Percentiles rank a stretch among this genome's conserved stretches.
Evolutionary conservation across 176 grass and related monocot genomes (phyloP).

Genomic region (Musa itinerans): DNA sequence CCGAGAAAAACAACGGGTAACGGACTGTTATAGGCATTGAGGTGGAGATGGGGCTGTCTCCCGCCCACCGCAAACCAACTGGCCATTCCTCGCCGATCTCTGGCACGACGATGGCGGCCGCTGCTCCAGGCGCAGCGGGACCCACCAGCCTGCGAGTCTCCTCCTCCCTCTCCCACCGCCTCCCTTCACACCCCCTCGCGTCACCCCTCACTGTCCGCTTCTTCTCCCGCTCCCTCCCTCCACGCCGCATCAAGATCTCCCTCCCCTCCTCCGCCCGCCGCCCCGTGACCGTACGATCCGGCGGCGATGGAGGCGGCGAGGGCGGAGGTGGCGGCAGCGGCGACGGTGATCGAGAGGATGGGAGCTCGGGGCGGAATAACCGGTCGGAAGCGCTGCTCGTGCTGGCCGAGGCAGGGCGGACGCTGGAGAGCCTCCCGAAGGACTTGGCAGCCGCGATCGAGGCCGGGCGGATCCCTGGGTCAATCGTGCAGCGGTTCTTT

Average conservation of each 20-base stretch:
- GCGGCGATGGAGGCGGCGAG: constrained; percentile 12
- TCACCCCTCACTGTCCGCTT: constrained; percentile 24
- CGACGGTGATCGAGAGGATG: constrained; percentile 20
- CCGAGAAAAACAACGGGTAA: too few relatives aligned
- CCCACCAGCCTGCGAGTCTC: constrained; percentile 14
- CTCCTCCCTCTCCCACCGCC: constrained; percentile 7
- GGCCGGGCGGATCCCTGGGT: constrained; percentile 49
- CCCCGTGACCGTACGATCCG: constrained; percentile 30
- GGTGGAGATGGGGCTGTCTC: background rate
- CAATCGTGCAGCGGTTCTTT: constrained; percentile 58
- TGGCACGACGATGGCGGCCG: constrained; percentile 2
- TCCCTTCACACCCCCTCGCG: background rate
- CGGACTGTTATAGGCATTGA: too few relatives aligned
- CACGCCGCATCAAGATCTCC: constrained; percentile 12
- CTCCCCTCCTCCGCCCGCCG: constrained; percentile 32
- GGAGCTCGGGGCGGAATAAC: constrained; percentile 27
- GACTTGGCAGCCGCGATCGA: constrained; percentile 76
- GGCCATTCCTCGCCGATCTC: background rate
- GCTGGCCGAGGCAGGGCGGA: constrained; percentile 61
- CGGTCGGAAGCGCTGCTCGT: constrained; percentile 56
- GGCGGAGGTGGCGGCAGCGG: background rate
- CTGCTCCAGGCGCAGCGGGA: background rate
- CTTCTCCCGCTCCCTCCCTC: constrained; percentile 18
- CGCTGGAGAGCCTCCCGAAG: constrained; percentile 68
- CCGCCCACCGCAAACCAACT: background rate